Evolutionary conservation across 768 basidiomycete species (phyloP).

Genomic region (Infundibulicybe gibba): DNA sequence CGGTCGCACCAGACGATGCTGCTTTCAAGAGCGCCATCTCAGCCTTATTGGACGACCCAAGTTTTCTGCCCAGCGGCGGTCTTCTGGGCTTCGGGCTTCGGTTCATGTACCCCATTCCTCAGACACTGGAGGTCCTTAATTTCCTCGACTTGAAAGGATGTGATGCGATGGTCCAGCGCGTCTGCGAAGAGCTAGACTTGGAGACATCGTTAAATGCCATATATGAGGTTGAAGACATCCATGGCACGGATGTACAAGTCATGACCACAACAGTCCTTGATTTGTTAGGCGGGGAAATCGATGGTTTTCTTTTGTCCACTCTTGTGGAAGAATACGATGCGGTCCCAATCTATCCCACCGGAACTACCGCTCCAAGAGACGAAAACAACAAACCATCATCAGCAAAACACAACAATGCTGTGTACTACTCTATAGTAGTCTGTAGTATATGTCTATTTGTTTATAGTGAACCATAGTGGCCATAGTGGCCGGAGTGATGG

Average conservation of each 20-base stretch:
- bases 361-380: neutral
- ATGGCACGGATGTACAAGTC: neutral
- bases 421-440: too few relatives aligned
- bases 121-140: too few relatives aligned
- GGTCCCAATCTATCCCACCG: neutral
- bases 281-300: too few relatives aligned
- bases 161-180: conserved; percentile 18
- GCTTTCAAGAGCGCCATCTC: neutral
- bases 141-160: conserved; percentile 21
- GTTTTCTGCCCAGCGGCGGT: neutral
- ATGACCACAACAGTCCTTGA: too few relatives aligned
- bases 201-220: neutral
- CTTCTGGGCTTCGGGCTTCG: neutral
- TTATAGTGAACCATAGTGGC: too few relatives aligned
- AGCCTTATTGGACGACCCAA: neutral
- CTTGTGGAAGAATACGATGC: neutral
- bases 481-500: too few relatives aligned
- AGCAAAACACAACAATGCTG: too few relatives aligned
- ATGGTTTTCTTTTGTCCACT: neutral
- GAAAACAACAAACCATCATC: too few relatives aligned
- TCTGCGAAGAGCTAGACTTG: conserved; percentile 14
- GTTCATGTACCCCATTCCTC: too few relatives aligned
- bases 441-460: too few relatives aligned
- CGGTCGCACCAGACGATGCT: neutral
- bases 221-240: neutral